Evolutionary conservation across 2,329 filamentous ascomycete species (phyloP), one percentile per base, ranked within the genome.

Genomic region (Zasmidium cellare): DNA sequence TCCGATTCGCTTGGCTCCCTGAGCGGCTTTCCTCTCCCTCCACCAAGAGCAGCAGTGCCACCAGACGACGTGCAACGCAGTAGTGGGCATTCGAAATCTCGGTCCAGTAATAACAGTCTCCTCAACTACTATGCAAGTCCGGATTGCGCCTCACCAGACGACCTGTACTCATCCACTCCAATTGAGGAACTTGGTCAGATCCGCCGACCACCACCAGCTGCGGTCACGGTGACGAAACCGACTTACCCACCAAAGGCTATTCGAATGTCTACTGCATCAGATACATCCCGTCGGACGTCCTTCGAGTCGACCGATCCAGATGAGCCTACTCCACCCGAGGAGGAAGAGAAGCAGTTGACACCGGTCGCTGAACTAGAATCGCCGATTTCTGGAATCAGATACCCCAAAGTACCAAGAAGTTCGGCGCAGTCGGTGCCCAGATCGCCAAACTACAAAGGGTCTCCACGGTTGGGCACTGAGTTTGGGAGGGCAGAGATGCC

Each of bases 341-440:
- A 79, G 55, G 73, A 75, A 16, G 74, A 76, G 11, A 73, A 74
- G 48, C 69, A 73, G 6, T 70, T 79, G 5, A 76, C 75, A 9
- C 75, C 77, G 3, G 76, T 79, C 1, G 72, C 71, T 3, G 76
- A 77, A 57, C 55, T 57, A 7, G 35, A 41, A n/a, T 76, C 74
- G 1, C 77, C 77, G 9, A 77, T 79, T n/a, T 73, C 74, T 19
- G 69, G 69, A 0, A 69, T 80, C 12, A 68, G 73, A 31, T 81
- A 81, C 60, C 79, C 79, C 6, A 80, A 80, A 62, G 70, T 81
- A 1, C 79, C 79, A 2, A 69, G 79, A 14, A 73, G 76, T 18
- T 76, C 75, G 6, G 80, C 79, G 51, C 78, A 80, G 60, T 66
- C 75, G 2, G 74, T 80, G 1, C 75, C 78, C 1, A 70, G 77